Conservation (phyloP, 192 early-diverging fungal species). For the Cladochytrium replicatum region DNA sequence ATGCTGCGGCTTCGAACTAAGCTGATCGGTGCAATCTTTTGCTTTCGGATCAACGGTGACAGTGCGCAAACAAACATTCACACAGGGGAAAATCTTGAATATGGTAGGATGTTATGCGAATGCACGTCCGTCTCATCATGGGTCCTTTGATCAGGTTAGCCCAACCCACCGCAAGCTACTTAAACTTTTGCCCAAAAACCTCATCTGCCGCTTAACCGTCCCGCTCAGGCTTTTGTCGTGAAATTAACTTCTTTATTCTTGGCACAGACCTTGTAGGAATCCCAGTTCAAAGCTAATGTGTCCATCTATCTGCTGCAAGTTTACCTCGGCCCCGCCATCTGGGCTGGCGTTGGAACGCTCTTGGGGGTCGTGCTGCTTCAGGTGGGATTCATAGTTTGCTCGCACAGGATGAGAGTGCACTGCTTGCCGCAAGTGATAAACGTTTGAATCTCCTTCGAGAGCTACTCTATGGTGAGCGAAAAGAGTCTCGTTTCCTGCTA, state of each 20-base stretch:
- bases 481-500: background rate
- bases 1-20: too few species aligned
- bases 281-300: slow-evolving; percentile 7
- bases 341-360: slow-evolving; percentile 6
- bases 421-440: slow-evolving; percentile 9
- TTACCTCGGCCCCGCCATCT: slow-evolving; percentile 13
- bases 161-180: too few species aligned
- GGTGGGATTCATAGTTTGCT: slow-evolving; percentile 10
- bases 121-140: too few species aligned
- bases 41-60: too few species aligned
- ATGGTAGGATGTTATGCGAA: too few species aligned
- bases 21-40: too few species aligned
- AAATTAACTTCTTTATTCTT: background rate
- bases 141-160: too few species aligned
- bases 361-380: background rate
- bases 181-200: too few species aligned
- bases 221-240: slow-evolving; percentile 9
- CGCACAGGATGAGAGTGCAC: slow-evolving; percentile 3
- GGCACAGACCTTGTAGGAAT: background rate
- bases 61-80: too few species aligned
- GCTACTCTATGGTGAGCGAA: slow-evolving; percentile 6
- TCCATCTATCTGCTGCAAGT: slow-evolving; percentile 9
- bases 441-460: slow-evolving; percentile 24
- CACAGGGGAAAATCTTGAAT: slow-evolving; percentile 15
- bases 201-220: too few species aligned